phyloP scores from a whole-genome alignment of 1,284 basidiomycete species.

The Ustilago bromivora region DNA sequence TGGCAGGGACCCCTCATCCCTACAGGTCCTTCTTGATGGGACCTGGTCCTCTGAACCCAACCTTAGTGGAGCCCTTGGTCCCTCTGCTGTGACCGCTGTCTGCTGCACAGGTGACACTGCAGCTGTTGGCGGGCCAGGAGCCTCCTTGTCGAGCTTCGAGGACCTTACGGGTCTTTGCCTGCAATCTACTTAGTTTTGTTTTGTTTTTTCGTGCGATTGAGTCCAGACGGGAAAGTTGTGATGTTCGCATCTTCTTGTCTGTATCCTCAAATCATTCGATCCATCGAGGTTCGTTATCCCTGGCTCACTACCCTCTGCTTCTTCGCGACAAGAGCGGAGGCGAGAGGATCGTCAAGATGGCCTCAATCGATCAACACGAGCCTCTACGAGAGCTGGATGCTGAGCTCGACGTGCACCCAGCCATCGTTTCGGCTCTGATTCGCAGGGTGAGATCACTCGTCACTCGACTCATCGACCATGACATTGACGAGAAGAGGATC shows the following conservation, averaged over 20 bases:
- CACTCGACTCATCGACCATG: constrained; percentile 49
- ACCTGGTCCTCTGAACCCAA: too few relatives aligned
- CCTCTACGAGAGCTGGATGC: constrained; percentile 39
- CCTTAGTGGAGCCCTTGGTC: too few relatives aligned
- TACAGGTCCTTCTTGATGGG: too few relatives aligned
- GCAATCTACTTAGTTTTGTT: too few relatives aligned
- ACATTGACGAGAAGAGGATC: constrained; percentile 56
- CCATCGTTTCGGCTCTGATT: constrained; percentile 54
- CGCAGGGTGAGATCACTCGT: constrained; percentile 52
- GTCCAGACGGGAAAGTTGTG: neutral
- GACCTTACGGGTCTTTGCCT: too few relatives aligned
- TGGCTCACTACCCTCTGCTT: constrained; percentile 1
- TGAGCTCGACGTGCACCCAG: constrained; percentile 48
- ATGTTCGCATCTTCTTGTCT: neutral
- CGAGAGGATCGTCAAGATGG: constrained; percentile 5
- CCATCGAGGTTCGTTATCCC: neutral
- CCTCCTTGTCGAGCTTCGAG: too few relatives aligned
- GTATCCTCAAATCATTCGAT: neutral
- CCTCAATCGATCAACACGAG: constrained; percentile 24
- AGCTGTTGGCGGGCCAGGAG: too few relatives aligned
- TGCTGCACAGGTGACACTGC: too few relatives aligned
- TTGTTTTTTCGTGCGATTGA: too few relatives aligned
- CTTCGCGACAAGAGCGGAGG: neutral
- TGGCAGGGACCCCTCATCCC: too few relatives aligned
- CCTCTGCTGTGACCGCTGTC: too few relatives aligned